Base-by-base conservation (phyloP, 305 asterid species). In the Caryopteris hybrid region DNA sequence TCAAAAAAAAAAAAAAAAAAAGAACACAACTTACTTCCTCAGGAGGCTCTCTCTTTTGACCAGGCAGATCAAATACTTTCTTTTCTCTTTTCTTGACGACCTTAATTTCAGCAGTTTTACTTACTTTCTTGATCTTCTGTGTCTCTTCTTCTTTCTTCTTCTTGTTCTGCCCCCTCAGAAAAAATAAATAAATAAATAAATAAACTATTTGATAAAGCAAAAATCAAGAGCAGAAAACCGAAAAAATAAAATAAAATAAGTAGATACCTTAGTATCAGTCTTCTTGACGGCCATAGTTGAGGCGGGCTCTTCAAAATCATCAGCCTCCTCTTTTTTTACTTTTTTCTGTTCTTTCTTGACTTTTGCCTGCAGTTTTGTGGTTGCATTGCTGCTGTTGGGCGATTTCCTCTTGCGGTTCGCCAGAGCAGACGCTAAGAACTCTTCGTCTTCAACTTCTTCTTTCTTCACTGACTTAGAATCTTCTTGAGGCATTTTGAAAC, bases 11-110 rank as follows among this genome's bases (percentile, higher is more conserved):
- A 25, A 45, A 2, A 12, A 34, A 69, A 58, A 14, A 4, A 8
- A 33, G 34, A 61, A 12, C 38, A 66, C 20, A 60, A 38, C 81
- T 73, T 74, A 92, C 98, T 76, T 85, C 95, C 58, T 85, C 89
- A 25, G 96, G 97, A 53, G 88, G 69, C 3, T 85, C 97, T 84
- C 91, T 90, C 77, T 88, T 90, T 84, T 92, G 98, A 39, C 98
- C 98, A 5, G 97, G 94, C 70, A 88, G 82, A 52, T 84, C 89
- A 70, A 74, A 90, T 8, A 79, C 88, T 77, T 85, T 90, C 84
- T 43, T 85, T 68, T 76, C 94, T 75, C 81, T 88, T 69, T 88
- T 86, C 83, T 75, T 84, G 51, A 27, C 84, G 22, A 55, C 74
- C 52, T 70, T 71, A 67, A 12, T 48, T 38, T 64, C 88, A 34